Conservation (phyloP, 192 early-diverging fungal genomes). For the Coemansia sp. region DNA sequence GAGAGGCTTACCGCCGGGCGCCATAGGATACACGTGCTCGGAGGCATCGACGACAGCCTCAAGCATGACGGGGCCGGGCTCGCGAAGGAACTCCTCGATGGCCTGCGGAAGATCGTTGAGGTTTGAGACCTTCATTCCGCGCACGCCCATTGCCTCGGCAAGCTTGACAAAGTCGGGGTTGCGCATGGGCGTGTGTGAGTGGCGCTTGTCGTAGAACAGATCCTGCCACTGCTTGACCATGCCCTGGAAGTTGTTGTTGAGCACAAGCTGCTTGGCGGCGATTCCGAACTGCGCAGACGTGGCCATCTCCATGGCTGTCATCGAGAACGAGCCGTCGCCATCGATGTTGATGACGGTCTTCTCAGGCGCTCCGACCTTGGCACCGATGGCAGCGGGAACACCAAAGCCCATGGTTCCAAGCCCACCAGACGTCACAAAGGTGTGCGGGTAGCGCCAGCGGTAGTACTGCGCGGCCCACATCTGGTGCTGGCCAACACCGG, state of each 20-base stretch:
- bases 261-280: conserved; percentile 91
- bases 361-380: conserved; percentile 91
- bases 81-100: conserved; percentile 89
- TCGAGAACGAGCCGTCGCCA: conserved; percentile 97
- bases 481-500: conserved; percentile 98
- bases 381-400: conserved; percentile 93
- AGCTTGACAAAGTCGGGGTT: conserved; percentile 99
- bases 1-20: conserved; percentile 89
- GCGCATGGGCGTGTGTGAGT: conserved; percentile 90
- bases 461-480: conserved; percentile 99
- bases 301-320: conserved; percentile 98
- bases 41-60: conserved; percentile 88
- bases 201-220: conserved; percentile 96
- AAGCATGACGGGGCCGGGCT: conserved; percentile 82
- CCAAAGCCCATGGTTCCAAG: conserved; percentile 99
- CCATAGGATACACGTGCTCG: conserved; percentile 98
- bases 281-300: conserved; percentile 98
- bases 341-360: conserved; percentile 98
- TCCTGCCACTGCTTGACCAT: conserved; percentile 97
- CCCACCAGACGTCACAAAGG: conserved; percentile 92
- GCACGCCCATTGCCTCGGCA: conserved; percentile 90
- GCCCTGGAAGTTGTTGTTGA: conserved; percentile 99
- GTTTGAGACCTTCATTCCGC: conserved; percentile 81
- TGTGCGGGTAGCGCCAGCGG: conserved; percentile 87
- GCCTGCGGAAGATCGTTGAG: conserved; percentile 80